These are phyloP conservation scores for Endothia cerciana DNA, from an alignment of 2,329 filamentous ascomycete species.

Conservation along the genomic window DNA sequence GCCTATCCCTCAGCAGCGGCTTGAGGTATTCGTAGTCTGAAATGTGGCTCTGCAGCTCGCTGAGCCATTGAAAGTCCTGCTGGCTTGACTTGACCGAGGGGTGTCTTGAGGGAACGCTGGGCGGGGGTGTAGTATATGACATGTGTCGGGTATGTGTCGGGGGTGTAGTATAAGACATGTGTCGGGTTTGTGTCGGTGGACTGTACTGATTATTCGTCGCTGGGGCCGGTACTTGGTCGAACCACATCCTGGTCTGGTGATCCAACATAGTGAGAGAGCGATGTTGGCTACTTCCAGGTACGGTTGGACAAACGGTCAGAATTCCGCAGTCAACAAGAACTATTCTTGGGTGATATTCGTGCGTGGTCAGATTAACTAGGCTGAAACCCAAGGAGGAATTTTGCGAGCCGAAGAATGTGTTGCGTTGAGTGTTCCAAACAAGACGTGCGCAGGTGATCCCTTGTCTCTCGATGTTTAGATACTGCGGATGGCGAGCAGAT, in stretches of 20 bases:
- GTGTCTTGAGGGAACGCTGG: neutral
- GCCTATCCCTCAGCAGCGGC: neutral
- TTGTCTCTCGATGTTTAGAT: neutral
- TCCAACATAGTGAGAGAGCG: neutral
- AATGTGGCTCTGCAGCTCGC: slow-evolving; percentile 10
- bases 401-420: neutral
- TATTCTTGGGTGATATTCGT: neutral
- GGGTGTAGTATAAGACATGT: neutral
- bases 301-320: neutral
- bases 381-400: neutral
- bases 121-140: neutral
- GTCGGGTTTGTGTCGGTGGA: neutral
- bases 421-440: neutral
- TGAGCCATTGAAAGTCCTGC: slow-evolving; percentile 5
- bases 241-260: slow-evolving; percentile 1
- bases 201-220: neutral
- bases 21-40: slow-evolving; percentile 14
- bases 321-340: neutral
- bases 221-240: neutral
- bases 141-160: neutral
- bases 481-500: neutral
- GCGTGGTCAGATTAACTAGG: neutral
- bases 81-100: neutral
- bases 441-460: neutral
- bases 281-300: too few species aligned